phyloP scores from a whole-genome alignment of 306 rosid genomes.

The Cucumis melo region DNA sequence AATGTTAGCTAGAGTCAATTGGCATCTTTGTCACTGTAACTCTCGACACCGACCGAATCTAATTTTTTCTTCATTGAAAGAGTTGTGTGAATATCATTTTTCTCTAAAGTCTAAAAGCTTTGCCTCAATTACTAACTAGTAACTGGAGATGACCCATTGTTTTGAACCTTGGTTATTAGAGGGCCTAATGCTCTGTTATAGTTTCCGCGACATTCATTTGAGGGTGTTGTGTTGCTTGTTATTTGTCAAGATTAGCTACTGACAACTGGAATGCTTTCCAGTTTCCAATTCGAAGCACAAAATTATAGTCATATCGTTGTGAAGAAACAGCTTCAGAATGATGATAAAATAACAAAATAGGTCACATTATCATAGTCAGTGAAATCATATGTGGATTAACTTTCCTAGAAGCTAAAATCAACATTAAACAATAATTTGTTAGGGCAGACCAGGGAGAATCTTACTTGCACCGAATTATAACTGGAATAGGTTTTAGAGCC shows the following conservation, averaged over 20 bases:
- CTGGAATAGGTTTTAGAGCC: conserved; percentile 72
- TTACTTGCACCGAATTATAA: conserved; percentile 67
- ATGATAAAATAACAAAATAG: background rate
- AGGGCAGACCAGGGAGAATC: conserved; percentile 8
- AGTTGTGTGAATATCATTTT: background rate
- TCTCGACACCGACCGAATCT: background rate
- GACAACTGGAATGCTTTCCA: background rate
- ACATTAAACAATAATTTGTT: background rate
- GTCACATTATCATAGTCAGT: background rate
- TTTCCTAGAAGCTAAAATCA: background rate
- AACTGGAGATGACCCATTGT: background rate
- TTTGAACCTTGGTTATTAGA: background rate
- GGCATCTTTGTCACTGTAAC: background rate
- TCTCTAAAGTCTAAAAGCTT: background rate
- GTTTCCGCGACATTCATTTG: too few species aligned
- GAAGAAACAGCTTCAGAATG: background rate
- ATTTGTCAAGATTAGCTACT: too few species aligned
- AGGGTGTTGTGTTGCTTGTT: too few species aligned
- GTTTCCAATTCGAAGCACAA: background rate
- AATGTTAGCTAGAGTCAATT: background rate
- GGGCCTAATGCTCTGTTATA: too few species aligned
- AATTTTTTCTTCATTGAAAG: background rate
- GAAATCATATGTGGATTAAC: background rate
- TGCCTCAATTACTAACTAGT: background rate
- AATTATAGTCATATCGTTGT: background rate